Evolutionary conservation across 495 filamentous ascomycete genomes (phyloP).

Genomic region (Evernia prunastri): DNA sequence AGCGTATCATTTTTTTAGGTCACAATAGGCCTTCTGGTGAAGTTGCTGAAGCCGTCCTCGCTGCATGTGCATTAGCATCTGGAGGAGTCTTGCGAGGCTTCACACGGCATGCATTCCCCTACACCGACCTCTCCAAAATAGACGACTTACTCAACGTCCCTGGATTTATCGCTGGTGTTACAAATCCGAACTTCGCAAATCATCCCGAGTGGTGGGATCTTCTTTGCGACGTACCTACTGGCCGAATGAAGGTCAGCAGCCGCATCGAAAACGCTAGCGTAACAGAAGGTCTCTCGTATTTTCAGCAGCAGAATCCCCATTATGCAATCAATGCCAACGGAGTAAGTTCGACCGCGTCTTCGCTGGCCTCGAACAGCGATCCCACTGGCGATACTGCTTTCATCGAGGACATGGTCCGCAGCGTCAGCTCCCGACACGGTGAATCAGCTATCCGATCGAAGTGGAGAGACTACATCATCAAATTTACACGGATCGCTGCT

Average conservation of each 20-base stretch:
- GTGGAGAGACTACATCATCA: conserved; percentile 82
- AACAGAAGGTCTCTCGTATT: conserved; percentile 76
- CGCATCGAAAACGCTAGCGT: conserved; percentile 68
- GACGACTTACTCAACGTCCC: conserved; percentile 93
- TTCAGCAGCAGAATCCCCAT: conserved; percentile 69
- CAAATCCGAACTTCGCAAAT: conserved; percentile 90
- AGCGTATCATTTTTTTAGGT: conserved; percentile 90
- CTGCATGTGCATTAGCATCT: conserved; percentile 85
- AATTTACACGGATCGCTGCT: conserved; percentile 85
- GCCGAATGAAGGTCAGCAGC: conserved; percentile 86
- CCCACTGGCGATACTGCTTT: conserved; percentile 85
- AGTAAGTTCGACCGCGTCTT: conserved; percentile 26
- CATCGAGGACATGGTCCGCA: conserved; percentile 75
- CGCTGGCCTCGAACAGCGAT: conserved; percentile 48
- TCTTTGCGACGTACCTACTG: conserved; percentile 85
- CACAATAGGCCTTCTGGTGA: conserved; percentile 90
- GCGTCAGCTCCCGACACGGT: conserved; percentile 78
- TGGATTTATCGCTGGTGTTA: conserved; percentile 96
- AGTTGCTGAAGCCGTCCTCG: conserved; percentile 91
- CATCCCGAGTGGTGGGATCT: conserved; percentile 99
- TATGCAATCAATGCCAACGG: conserved; percentile 42
- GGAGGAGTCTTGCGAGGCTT: conserved; percentile 94
- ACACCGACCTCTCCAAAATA: conserved; percentile 96
- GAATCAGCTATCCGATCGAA: conserved; percentile 85
- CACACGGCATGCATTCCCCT: conserved; percentile 96